Percentiles rank a stretch among this genome's conserved stretches.
phyloP scores from a whole-genome alignment of 2,329 filamentous ascomycete species.

The Diaporthe velutina region DNA sequence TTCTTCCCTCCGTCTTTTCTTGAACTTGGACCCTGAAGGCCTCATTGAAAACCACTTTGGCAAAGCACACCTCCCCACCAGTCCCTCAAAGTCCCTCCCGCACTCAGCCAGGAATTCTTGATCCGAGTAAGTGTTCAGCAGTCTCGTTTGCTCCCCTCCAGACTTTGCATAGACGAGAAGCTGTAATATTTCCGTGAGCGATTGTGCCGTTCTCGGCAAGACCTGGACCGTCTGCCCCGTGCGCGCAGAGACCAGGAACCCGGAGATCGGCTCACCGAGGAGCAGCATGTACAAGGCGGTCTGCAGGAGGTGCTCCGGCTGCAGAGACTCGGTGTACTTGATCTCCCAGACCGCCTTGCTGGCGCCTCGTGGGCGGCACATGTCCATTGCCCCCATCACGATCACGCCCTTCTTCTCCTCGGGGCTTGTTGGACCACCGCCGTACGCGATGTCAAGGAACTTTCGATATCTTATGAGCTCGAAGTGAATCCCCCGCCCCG shows the following conservation, averaged over 20 bases:
- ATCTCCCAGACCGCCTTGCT: constrained; percentile 38
- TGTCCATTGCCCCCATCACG: constrained; percentile 31
- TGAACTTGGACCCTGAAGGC: constrained; percentile 32
- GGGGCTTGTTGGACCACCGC: constrained; percentile 31
- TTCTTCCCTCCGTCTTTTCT: not conserved
- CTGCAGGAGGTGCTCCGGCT: constrained; percentile 35
- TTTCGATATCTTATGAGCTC: constrained; percentile 13
- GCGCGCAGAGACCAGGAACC: constrained; percentile 32
- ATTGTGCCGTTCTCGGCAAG: constrained; percentile 6
- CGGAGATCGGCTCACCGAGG: constrained; percentile 14
- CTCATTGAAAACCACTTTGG: constrained; percentile 36
- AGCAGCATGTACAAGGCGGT: constrained; percentile 36
- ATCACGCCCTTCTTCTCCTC: constrained; percentile 26
- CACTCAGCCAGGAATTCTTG: constrained; percentile 36
- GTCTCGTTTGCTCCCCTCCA: constrained; percentile 35
- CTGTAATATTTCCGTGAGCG: constrained; percentile 34
- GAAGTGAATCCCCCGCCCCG: constrained; percentile 22
- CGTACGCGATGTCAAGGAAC: constrained; percentile 30
- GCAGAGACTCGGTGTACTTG: constrained; percentile 33
- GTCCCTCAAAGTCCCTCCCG: constrained; percentile 4
- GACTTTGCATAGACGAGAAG: constrained; percentile 37
- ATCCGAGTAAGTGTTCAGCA: constrained; percentile 37
- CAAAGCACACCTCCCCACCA: constrained; percentile 31
- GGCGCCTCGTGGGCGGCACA: constrained; percentile 18
- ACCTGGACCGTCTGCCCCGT: constrained; percentile 38